Conservation (phyloP, 805 yeast genomes). For the Candida ulmi region DNA sequence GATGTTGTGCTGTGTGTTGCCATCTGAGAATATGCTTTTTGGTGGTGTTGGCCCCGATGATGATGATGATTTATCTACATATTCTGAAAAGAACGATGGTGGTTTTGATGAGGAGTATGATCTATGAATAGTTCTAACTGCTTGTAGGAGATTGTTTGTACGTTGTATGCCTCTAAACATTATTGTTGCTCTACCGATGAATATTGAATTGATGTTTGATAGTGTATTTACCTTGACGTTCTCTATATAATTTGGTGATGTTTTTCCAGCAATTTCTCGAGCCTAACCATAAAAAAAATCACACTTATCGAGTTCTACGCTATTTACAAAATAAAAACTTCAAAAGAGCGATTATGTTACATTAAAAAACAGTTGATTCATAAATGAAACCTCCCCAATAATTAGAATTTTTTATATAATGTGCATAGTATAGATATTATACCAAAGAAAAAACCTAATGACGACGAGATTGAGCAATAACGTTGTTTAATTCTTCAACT, state of each 20-base stretch:
- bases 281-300: no score
- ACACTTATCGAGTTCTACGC: no score
- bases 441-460: constrained; percentile 42
- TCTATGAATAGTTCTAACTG: no score
- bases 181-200: no score
- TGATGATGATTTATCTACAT: background rate
- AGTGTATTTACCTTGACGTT: no score
- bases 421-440: background rate
- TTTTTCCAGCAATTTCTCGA: no score
- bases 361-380: constrained; percentile 9
- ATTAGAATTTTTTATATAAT: background rate
- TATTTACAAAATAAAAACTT: background rate
- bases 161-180: no score
- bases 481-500: constrained; percentile 96
- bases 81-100: constrained; percentile 16
- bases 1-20: no score
- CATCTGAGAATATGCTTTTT: background rate
- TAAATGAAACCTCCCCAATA: background rate
- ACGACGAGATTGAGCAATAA: constrained; percentile 96
- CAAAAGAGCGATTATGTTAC: constrained; percentile 17
- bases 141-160: no score
- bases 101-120: constrained; percentile 14
- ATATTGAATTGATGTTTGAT: no score
- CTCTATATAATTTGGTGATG: no score
- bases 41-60: background rate